phyloP scores from a whole-genome alignment of 169 alveolate species.

The Cryptosporidium sp. region DNA sequence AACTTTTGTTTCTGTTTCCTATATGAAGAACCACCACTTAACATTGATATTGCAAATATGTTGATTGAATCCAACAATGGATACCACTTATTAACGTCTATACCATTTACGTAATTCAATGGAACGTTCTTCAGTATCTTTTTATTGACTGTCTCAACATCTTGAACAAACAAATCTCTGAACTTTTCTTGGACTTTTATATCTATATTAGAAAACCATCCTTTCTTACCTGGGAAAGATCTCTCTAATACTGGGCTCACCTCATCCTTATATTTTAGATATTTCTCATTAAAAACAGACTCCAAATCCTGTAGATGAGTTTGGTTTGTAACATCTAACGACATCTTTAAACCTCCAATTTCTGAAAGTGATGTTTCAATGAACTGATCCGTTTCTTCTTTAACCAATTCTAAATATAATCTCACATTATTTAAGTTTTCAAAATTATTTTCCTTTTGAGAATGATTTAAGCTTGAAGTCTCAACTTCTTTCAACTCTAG shows the following conservation, averaged over 20 bases:
- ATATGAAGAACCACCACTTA: not conserved
- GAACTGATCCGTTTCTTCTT: not conserved
- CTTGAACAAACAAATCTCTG: not conserved
- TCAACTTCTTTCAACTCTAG: not conserved
- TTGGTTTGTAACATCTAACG: not conserved
- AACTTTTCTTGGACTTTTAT: not conserved
- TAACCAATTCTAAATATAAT: not conserved
- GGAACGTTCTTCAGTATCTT: not conserved
- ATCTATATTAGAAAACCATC: conserved; percentile 29
- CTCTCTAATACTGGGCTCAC: not conserved
- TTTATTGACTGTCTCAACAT: not conserved
- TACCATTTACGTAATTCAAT: conserved; percentile 16
- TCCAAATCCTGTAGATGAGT: conserved; percentile 21
- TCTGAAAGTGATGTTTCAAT: not conserved
- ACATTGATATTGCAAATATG: conserved; percentile 30
- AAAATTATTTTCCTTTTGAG: not conserved
- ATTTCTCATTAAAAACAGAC: conserved; percentile 25
- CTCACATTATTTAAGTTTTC: not conserved
- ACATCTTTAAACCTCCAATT: conserved; percentile 4
- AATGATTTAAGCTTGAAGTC: not conserved
- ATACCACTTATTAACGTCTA: conserved; percentile 29
- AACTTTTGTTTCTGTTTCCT: not conserved
- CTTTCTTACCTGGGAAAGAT: not conserved
- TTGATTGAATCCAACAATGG: conserved; percentile 21
- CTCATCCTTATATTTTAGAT: conserved; percentile 9